Evolutionary conservation across 352 stramenopile species (phyloP).

Genomic region (Hyaloperonospora brassicae): DNA sequence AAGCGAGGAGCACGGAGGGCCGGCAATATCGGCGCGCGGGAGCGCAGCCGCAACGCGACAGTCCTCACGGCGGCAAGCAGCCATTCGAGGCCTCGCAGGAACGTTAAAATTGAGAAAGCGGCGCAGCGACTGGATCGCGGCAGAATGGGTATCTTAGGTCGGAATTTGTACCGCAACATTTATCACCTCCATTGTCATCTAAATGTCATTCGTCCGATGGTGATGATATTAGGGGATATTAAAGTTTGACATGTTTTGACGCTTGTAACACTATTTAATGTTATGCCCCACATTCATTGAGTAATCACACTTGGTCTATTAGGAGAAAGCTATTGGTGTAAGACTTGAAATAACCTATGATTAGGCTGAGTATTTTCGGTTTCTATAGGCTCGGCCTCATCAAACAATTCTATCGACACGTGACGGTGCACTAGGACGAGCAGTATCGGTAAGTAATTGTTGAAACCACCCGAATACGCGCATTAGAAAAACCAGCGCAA

Average conservation of each 20-base stretch:
- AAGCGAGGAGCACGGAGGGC: too few relatives aligned
- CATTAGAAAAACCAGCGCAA: constrained; percentile 5
- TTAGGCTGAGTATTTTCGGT: neutral
- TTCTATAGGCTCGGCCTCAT: neutral
- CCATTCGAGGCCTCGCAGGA: too few relatives aligned
- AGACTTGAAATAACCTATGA: neutral
- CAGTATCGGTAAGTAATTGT: neutral
- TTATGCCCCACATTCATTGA: neutral
- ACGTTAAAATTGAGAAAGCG: too few relatives aligned
- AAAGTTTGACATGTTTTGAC: neutral
- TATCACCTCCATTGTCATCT: too few relatives aligned
- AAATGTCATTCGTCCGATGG: too few relatives aligned
- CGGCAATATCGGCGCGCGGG: too few relatives aligned
- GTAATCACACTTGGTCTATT: neutral
- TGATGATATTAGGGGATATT: neutral
- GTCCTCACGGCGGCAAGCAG: too few relatives aligned
- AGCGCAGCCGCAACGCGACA: too few relatives aligned
- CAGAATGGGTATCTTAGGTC: too few relatives aligned
- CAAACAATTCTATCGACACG: neutral
- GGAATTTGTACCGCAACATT: too few relatives aligned
- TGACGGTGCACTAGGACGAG: neutral
- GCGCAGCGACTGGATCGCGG: too few relatives aligned
- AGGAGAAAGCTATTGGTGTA: neutral
- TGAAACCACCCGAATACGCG: neutral
- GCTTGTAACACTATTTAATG: neutral